phyloP scores from a whole-genome alignment of 75 land plant genomes.

The Sequoia sempervirens region DNA sequence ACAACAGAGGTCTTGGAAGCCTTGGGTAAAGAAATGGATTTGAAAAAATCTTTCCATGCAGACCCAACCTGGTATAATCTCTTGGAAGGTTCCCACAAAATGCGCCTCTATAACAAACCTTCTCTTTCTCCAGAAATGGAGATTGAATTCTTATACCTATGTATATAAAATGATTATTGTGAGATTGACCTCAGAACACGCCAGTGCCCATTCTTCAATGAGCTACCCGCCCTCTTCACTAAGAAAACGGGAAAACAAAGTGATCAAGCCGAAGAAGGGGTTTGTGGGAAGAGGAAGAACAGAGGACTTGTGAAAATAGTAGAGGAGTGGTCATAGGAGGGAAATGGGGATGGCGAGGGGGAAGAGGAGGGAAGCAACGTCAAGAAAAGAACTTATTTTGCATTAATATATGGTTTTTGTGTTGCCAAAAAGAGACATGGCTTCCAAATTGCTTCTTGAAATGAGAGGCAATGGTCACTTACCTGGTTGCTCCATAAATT shows the following conservation, averaged over 20 bases:
- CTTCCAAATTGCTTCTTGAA: slow-evolving; percentile 31
- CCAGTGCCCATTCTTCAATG: slow-evolving; percentile 83
- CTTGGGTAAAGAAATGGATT: no score
- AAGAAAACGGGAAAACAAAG: slow-evolving; percentile 33
- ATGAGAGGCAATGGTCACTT: slow-evolving; percentile 38
- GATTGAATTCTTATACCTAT: no score
- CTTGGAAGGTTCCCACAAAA: no score
- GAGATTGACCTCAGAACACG: slow-evolving; percentile 52
- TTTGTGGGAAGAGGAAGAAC: slow-evolving; percentile 32
- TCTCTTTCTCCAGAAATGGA: no score
- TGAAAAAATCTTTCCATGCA: no score
- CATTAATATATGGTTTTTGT: slow-evolving; percentile 34
- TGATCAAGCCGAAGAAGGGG: slow-evolving; percentile 21
- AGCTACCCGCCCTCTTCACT: slow-evolving; percentile 67
- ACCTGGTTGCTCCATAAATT: slow-evolving; percentile 18
- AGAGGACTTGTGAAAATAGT: slow-evolving; percentile 8
- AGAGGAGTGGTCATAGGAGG: slow-evolving; percentile 35
- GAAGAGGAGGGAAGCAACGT: slow-evolving; percentile 3
- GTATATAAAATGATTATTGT: no score
- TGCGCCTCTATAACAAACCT: no score
- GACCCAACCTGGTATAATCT: no score
- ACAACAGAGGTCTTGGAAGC: no score
- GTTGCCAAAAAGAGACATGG: slow-evolving; percentile 27
- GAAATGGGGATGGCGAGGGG: slow-evolving; percentile 14
- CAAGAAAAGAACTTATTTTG: not conserved